Base-by-base conservation (phyloP, 2,329 filamentous ascomycete genomes). In the Alternaria triticina region DNA sequence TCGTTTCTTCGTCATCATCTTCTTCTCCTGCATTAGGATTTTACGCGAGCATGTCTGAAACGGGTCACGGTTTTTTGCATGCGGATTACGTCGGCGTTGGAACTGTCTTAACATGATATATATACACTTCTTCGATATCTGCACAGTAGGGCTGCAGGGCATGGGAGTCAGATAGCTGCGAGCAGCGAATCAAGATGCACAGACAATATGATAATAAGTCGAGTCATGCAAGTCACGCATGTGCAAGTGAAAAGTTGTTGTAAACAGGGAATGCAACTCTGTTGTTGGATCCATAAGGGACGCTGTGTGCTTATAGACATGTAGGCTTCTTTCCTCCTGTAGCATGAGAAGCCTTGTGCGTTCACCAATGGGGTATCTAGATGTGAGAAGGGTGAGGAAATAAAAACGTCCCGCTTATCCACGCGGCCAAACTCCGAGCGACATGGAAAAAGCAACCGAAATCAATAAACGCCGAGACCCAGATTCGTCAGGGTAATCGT, bases 281-380 rank as follows among this genome's bases (percentile, higher is more conserved):
- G 69, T 75, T 77, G 75, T 76, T 74, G 68, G 66, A 64, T 72
- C 74, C 72, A 74, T 70, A 64, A 66, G 68, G 65, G 68, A 73
- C 70, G 74, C 69, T 69, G 27, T 28, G 59, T 67, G 62, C 74
- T 69, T 74, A 68, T 60, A 52, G 57, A 59, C 54, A 60, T 69
- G 15, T 69, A 70, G 71, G 72, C 70, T 63, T 66, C 65, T 56
- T 55, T 66, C 49, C 49, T 52, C 49, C 61, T 28, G 68, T 67
- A 73, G 73, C 72, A 67, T 74, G 73, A 74, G 65, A 75, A 76
- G 75, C 74, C 74, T 70, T 70, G 69, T 71, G 75, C 74, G 73
- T 74, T 71, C 65, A 71, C 72, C 65, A 69, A 59, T 62, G 51
- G 72, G 74, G 74, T 77, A 77, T 77, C 73, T 68, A 66, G 23